Conservation (phyloP, 805 yeast genomes). For the Barnettozyma populi region DNA sequence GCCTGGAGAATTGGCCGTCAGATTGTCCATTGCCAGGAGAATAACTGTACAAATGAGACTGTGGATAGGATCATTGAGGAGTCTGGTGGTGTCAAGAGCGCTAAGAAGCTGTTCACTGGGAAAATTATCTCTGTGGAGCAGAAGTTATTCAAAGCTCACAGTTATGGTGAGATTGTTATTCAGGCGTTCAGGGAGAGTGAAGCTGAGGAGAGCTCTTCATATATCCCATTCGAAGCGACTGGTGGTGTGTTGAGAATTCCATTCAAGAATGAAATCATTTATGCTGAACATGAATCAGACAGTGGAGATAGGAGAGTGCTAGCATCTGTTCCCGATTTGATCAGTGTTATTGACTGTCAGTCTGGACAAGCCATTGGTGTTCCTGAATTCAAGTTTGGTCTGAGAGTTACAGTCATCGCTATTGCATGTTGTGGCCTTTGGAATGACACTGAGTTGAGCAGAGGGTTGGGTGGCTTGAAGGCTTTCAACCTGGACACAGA, state of each 20-base stretch:
- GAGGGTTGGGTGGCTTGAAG: conserved; percentile 35
- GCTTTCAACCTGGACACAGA: conserved; percentile 26
- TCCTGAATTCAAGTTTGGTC: conserved; percentile 42
- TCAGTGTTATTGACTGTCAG: conserved; percentile 37
- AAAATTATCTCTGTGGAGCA: conserved; percentile 40
- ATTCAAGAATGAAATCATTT: conserved; percentile 44
- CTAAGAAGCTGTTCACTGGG: conserved; percentile 33
- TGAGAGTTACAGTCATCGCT: conserved; percentile 36
- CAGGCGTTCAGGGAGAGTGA: conserved; percentile 16
- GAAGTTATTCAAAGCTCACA: conserved; percentile 37
- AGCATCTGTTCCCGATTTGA: conserved; percentile 42
- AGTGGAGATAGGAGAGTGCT: conserved; percentile 24
- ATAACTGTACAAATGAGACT: conserved; percentile 2
- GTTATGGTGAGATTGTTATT: conserved; percentile 39
- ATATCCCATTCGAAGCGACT: conserved; percentile 1
- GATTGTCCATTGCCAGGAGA: conserved; percentile 28
- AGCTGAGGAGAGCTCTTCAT: conserved; percentile 5
- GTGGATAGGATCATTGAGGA: conserved; percentile 17
- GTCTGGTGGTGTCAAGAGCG: conserved; percentile 30
- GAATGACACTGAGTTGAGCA: conserved; percentile 31
- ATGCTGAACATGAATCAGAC: conserved; percentile 25
- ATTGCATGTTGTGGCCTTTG: conserved; percentile 32
- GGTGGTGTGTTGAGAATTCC: conserved; percentile 31
- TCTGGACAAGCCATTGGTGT: conserved; percentile 46
- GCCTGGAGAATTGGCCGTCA: conserved; percentile 44